phyloP scores from a whole-genome alignment of 225 moss, liverwort and hornwort species.

The Bryum argenteum region DNA sequence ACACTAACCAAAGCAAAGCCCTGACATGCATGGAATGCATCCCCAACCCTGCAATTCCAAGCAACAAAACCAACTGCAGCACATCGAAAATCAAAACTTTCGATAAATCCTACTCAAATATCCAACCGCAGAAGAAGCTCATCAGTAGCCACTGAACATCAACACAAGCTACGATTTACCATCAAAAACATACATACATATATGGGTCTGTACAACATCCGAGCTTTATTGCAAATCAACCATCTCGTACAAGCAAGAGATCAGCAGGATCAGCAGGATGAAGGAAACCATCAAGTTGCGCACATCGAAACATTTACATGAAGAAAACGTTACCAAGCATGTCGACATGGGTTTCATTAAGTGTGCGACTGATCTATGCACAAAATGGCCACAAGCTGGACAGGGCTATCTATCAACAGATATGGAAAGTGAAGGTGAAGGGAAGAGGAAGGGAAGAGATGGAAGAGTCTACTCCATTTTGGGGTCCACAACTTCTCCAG shows the following conservation, averaged over 20 bases:
- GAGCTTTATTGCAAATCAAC: constrained; percentile 37
- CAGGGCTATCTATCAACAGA: background rate
- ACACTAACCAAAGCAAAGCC: too few relatives aligned
- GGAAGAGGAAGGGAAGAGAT: background rate
- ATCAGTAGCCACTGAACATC: too few relatives aligned
- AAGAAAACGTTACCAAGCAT: background rate
- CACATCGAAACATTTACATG: constrained; percentile 9
- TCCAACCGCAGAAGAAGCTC: background rate
- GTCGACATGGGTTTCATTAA: constrained; percentile 21
- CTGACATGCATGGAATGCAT: too few relatives aligned
- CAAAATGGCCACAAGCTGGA: constrained; percentile 11
- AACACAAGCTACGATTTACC: too few relatives aligned
- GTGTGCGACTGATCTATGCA: constrained; percentile 27
- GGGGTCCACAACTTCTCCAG: constrained; percentile 18
- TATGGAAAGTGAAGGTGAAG: background rate
- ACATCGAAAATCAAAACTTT: too few relatives aligned
- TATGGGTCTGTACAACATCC: constrained; percentile 32
- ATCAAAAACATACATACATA: background rate
- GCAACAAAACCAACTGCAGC: too few relatives aligned
- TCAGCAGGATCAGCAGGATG: constrained; percentile 28
- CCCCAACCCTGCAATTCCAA: too few relatives aligned
- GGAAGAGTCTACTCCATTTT: constrained; percentile 25
- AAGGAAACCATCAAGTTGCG: background rate
- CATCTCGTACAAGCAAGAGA: constrained; percentile 29
- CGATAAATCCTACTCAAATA: too few relatives aligned